Percentiles rank a stretch among this genome's conserved stretches.
These are phyloP conservation scores for Salix udensis DNA, from an alignment of 345 rosid species.

Conservation along the genomic window DNA sequence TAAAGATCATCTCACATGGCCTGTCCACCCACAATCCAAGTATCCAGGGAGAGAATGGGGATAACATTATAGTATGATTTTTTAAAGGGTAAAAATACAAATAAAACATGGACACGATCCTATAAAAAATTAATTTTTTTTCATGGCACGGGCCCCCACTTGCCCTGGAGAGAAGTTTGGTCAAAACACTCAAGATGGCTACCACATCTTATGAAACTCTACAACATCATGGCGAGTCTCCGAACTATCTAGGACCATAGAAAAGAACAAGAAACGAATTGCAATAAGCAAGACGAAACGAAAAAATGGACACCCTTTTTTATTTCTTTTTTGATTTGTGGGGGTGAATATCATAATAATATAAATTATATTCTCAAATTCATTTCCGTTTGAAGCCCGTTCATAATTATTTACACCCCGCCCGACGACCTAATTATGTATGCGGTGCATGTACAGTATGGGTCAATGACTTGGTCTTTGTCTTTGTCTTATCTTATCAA, in stretches of 20 bases:
- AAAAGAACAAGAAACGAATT: neutral
- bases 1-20: conserved; percentile 4
- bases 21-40: conserved; percentile 1
- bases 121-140: no score
- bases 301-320: neutral
- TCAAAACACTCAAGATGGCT: conserved; percentile 3
- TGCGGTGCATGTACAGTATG: no score
- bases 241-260: neutral
- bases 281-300: neutral
- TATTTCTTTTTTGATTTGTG: no score
- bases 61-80: no score
- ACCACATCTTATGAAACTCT: neutral
- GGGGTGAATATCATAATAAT: no score
- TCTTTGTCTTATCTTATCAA: neutral
- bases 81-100: no score
- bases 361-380: no score
- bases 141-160: no score
- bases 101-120: no score
- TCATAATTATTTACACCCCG: no score
- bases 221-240: neutral
- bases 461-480: neutral
- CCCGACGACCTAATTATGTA: no score
- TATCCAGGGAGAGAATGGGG: neutral
- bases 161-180: conserved; percentile 2
- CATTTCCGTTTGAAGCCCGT: no score